These are phyloP conservation scores for Pythium brachiatum DNA, from an alignment of 352 stramenopile species.

Conservation along the genomic window DNA sequence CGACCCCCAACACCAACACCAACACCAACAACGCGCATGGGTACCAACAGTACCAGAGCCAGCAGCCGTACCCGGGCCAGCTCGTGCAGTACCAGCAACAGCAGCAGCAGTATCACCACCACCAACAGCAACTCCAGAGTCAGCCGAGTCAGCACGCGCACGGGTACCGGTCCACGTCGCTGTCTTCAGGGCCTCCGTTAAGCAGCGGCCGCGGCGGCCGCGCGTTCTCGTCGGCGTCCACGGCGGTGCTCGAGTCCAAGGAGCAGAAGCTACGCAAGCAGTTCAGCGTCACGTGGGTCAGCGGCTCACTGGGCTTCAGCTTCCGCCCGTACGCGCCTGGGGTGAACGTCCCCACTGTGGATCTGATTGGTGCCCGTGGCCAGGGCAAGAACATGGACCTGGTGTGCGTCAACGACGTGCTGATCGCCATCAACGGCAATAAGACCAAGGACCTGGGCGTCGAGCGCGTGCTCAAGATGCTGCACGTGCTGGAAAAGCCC, in stretches of 20 bases:
- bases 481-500: slow-evolving; percentile 72
- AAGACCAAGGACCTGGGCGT: slow-evolving; percentile 74
- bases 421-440: slow-evolving; percentile 78
- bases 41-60: background rate
- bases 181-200: slow-evolving; percentile 3
- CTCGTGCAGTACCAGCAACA: slow-evolving; percentile 24
- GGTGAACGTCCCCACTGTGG: slow-evolving; percentile 71
- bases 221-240: slow-evolving; percentile 27
- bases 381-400: slow-evolving; percentile 68
- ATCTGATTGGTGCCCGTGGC: slow-evolving; percentile 61
- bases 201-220: slow-evolving; percentile 10
- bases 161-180: background rate
- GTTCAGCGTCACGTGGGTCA: slow-evolving; percentile 74
- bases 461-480: slow-evolving; percentile 72
- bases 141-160: background rate
- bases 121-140: slow-evolving; percentile 11
- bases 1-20: background rate
- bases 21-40: background rate
- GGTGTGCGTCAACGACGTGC: slow-evolving; percentile 78
- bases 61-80: slow-evolving; percentile 17
- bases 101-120: slow-evolving; percentile 2
- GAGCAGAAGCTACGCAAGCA: slow-evolving; percentile 58
- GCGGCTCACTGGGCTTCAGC: slow-evolving; percentile 62
- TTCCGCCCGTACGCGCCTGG: slow-evolving; percentile 66
- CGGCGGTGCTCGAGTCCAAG: slow-evolving; percentile 26